Base-by-base conservation (phyloP, 1,284 basidiomycete species). In the Puccinia hordei region DNA sequence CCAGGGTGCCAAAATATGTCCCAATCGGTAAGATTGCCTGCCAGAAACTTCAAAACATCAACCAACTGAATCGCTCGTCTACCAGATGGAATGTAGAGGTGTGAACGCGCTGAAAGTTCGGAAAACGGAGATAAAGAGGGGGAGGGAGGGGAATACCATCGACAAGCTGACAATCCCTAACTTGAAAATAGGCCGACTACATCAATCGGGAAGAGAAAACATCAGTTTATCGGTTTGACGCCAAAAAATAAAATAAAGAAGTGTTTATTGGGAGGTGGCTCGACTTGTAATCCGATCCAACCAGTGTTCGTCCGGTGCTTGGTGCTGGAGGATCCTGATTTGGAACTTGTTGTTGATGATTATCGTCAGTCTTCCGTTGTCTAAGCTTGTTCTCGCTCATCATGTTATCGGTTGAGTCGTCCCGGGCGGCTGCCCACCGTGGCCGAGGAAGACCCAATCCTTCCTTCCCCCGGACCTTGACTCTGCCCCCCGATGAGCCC, bases 111-210 rank as follows among this genome's bases (percentile, higher is more conserved):
- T n/a, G n/a, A n/a, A n/a, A n/a, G n/a, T n/a, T n/a, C n/a, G n/a
- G 30, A 33, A 55, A 55, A 53, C 30, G 0, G 33, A 74, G 24
- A 57, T 9, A 33, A 61, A 51, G 49, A 19, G 9, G 5, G 19
- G 38, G 38, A 41, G 38, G 12, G 38, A 41, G 38, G 38, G 12
- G 12, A 41, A 27, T 24, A 78, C 76, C 66, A 78, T 69, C 8
- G 76, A 71, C 1, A 78, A 46, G 38, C 76, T 78, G 41, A 71
- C 66, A 9, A 78, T 44, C 13, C 51, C 76, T 41, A 78, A 27
- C n/a, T 78, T 78, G n/a, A 78, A 59, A 51, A 78, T 78, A 3
- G 76, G 76, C 12, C 51, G 63, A 78, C 76, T 78, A 8, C n/a
- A 41, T 41, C 13, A 41, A 68, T n/a, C 22, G 3, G 38, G 38